These are phyloP conservation scores for Lippia alba DNA, from an alignment of 305 asterid species.

Conservation along the genomic window DNA sequence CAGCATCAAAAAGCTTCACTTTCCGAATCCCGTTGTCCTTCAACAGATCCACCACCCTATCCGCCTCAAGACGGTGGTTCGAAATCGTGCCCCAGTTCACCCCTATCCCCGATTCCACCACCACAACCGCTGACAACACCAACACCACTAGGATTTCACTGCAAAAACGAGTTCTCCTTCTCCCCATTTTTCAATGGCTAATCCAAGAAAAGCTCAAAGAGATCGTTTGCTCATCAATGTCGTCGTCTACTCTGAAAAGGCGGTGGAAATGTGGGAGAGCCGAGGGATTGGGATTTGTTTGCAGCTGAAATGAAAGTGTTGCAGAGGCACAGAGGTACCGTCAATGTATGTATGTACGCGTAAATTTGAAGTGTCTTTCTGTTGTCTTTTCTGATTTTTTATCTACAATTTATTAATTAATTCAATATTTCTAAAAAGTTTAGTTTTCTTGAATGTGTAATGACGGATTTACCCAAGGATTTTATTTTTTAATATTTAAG, in stretches of 20 bases:
- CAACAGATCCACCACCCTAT: slow-evolving; percentile 81
- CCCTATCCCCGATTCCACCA: slow-evolving; percentile 75
- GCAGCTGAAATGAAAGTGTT: not conserved
- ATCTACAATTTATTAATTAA: not conserved
- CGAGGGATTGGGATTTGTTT: slow-evolving; percentile 9
- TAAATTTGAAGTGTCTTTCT: slow-evolving; percentile 22
- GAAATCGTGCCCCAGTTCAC: slow-evolving; percentile 92
- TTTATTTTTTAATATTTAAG: no score
- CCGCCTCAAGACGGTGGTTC: slow-evolving; percentile 70
- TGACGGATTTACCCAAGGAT: slow-evolving; percentile 23
- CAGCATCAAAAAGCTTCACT: slow-evolving; percentile 89
- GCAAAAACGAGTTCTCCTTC: slow-evolving; percentile 15
- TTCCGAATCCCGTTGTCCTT: slow-evolving; percentile 66
- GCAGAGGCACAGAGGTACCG: not conserved
- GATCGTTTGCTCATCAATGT: slow-evolving; percentile 32
- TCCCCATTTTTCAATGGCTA: slow-evolving; percentile 36
- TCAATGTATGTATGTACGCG: slow-evolving; percentile 5
- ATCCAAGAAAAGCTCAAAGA: slow-evolving; percentile 3
- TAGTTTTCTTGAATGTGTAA: not conserved
- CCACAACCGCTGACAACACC: slow-evolving; percentile 34
- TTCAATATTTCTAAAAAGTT: not conserved
- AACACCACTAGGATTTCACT: slow-evolving; percentile 13
- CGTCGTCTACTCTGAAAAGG: slow-evolving; percentile 14
- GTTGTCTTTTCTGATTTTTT: no score
- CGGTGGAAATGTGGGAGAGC: slow-evolving; percentile 19